A percentile compares a stretch with the other conserved stretches of the same genome.
Conservation (phyloP, 768 basidiomycete genomes). For the Phanerodontia chrysosporium region DNA sequence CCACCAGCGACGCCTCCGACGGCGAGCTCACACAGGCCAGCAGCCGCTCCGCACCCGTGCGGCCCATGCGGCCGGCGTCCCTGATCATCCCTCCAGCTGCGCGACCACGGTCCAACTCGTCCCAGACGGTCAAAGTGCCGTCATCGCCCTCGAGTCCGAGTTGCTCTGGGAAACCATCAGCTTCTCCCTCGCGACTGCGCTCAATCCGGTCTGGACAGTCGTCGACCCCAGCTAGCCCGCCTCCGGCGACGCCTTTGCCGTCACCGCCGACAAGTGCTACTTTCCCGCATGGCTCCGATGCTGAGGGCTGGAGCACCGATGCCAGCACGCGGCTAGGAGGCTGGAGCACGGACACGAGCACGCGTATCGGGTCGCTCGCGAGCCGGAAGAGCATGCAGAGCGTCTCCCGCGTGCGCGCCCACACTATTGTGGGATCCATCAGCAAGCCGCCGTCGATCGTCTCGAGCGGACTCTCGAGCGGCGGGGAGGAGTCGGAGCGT, state of each 20-base stretch:
- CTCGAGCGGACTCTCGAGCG: background rate
- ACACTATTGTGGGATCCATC: constrained; percentile 9
- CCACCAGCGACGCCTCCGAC: constrained; percentile 10
- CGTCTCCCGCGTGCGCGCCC: background rate
- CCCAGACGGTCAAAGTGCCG: constrained; percentile 2
- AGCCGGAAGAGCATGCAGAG: constrained; percentile 1
- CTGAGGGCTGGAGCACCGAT: constrained; percentile 12
- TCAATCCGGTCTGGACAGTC: constrained; percentile 2
- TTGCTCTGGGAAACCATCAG: background rate
- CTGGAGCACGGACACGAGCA: constrained; percentile 13
- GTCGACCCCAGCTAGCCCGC: constrained; percentile 11
- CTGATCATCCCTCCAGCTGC: constrained; percentile 8
- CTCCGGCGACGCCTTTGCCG: constrained; percentile 13
- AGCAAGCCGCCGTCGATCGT: background rate
- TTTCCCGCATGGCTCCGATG: constrained; percentile 6
- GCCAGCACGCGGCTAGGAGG: constrained; percentile 11
- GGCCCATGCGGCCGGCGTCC: constrained; percentile 7
- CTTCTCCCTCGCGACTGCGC: background rate
- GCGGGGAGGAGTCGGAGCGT: constrained; percentile 1
- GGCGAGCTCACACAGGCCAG: constrained; percentile 7
- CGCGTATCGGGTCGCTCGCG: constrained; percentile 9
- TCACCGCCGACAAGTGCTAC: constrained; percentile 10
- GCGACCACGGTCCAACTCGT: background rate
- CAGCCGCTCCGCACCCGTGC: background rate
- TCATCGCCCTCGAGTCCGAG: constrained; percentile 7